Conservation (phyloP, 176 grass and related monocot species). For the Canna indica region DNA sequence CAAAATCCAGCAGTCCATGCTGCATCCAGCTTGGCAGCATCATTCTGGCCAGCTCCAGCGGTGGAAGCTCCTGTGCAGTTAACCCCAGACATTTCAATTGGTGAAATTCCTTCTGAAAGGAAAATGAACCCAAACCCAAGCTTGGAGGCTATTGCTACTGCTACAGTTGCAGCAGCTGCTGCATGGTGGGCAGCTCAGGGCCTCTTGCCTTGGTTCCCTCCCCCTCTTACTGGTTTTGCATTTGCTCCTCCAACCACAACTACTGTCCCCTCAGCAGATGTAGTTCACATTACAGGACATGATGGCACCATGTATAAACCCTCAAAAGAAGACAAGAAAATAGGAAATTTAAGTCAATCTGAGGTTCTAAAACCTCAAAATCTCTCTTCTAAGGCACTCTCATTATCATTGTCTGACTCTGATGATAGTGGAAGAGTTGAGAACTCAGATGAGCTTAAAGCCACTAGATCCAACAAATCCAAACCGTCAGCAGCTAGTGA, state of each 20-base stretch:
- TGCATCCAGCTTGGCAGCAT: slow-evolving; percentile 58
- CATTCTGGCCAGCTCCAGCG: slow-evolving; percentile 60
- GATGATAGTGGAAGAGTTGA: slow-evolving; percentile 44
- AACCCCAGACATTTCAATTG: slow-evolving; percentile 36
- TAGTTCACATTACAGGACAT: slow-evolving; percentile 22
- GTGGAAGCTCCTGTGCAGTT: slow-evolving; percentile 23
- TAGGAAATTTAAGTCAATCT: slow-evolving; percentile 17
- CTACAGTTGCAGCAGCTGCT: slow-evolving; percentile 83
- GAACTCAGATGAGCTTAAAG: slow-evolving; percentile 28
- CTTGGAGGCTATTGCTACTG: slow-evolving; percentile 62
- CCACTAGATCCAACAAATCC: slow-evolving; percentile 29
- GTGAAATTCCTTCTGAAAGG: slow-evolving; percentile 34
- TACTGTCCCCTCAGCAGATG: slow-evolving; percentile 26
- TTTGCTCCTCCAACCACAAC: slow-evolving; percentile 39
- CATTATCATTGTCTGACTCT: slow-evolving; percentile 23
- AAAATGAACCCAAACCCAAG: slow-evolving; percentile 31
- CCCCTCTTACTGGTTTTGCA: slow-evolving; percentile 30
- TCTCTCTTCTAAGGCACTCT: not conserved
- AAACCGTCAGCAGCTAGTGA: slow-evolving; percentile 25
- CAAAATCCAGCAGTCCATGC: slow-evolving; percentile 81
- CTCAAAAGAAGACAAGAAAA: slow-evolving; percentile 26
- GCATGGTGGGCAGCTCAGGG: slow-evolving; percentile 94
- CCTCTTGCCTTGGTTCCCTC: slow-evolving; percentile 52
- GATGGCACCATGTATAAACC: slow-evolving; percentile 23
- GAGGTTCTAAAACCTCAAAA: slow-evolving; percentile 21